A percentile compares a stretch with the other conserved stretches of the same genome.
phyloP scores from a whole-genome alignment of 2,329 filamentous ascomycete genomes.

The Penicillium sp. region DNA sequence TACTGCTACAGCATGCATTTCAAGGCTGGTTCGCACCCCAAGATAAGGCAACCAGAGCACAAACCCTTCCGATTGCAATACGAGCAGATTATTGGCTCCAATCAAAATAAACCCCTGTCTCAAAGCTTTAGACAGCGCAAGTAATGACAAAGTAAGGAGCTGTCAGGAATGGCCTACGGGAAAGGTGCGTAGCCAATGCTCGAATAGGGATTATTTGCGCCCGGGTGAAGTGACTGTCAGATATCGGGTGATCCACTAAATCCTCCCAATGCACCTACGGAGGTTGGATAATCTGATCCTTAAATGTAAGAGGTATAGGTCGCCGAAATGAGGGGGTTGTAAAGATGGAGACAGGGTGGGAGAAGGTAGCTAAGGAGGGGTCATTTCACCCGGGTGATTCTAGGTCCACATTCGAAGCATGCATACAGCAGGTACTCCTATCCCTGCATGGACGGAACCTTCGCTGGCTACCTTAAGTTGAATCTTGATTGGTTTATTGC shows the following conservation, averaged over 20 bases:
- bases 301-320: neutral
- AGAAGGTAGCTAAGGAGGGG: neutral
- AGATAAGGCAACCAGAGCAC: neutral
- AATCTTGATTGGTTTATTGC: neutral
- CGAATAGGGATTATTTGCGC: neutral
- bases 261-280: neutral
- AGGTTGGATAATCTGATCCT: neutral
- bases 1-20: neutral
- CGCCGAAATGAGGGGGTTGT: neutral
- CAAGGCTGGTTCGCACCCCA: neutral
- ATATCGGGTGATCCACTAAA: neutral
- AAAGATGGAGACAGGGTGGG: neutral
- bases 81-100: neutral
- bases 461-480: neutral
- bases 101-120: neutral
- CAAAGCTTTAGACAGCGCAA: neutral
- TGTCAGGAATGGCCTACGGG: neutral
- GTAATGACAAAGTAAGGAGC: neutral
- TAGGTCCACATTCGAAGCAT: slow-evolving; percentile 1
- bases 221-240: neutral
- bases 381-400: slow-evolving; percentile 6
- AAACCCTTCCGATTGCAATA: neutral
- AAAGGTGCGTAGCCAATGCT: neutral
- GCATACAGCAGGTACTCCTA: neutral
- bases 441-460: neutral